Evolutionary conservation across 2,329 filamentous ascomycete species (phyloP), one percentile per base, ranked within the genome.

Genomic region (Ophiostoma populinum): DNA sequence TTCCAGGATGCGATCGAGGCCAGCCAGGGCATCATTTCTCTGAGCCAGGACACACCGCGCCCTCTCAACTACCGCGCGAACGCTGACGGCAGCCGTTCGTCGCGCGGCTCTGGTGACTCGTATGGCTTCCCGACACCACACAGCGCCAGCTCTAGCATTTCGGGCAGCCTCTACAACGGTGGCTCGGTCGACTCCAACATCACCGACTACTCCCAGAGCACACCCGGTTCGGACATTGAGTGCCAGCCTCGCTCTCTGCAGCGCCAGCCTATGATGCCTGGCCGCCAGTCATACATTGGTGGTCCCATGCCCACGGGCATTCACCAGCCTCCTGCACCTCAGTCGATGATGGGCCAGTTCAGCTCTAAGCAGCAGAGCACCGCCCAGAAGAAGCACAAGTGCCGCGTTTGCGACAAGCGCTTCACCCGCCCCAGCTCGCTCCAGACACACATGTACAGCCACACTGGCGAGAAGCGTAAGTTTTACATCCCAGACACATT

Each of bases 301-400:
- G 30, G 30, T 11, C 87, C 82, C n/a, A 63, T 93, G 3, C 87
- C 82, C n/a, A 63, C 93, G 2, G 85, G 31, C 13, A 11, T 20
- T 6, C 26, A 28, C 20, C 41, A 38, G 9, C 66, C 75, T 21
- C 83, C 85, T 1, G 83, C 83, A 13, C 86, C 85, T 2, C 81
- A 92, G 52, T 92, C 86, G 1, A 94, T 98, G 85, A 98, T 98
- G 90, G 75, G 83, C 35, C 86, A 92, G 49, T 95, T 95, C 61
- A 94, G 82, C 58, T 94, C 87, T 43, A 94, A 94, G 59, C 77
- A 94, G 35, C 86, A 85, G 0, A 86, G 82, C 13, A 93, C 83
- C 59, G 90, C 87, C 8, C 85, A 94, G 54, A 95, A 95, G 74
- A 95, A 95, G 67, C 90, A 95, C 63, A 94, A 93, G 65, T 95